phyloP scores from a whole-genome alignment of 169 alveolate genomes.

The Eimeria maxima region DNA sequence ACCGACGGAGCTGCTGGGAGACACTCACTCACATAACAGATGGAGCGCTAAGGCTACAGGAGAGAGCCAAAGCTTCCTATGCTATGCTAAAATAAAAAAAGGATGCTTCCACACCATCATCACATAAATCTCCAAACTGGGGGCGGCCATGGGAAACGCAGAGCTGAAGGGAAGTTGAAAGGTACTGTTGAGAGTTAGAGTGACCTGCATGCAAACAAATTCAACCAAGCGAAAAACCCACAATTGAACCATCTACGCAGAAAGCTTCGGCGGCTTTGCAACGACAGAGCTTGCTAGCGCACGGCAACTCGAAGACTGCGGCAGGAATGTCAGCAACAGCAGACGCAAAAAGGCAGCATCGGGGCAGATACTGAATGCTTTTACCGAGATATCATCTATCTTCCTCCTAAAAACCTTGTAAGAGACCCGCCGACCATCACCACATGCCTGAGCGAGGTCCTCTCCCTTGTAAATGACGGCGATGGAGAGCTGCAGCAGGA shows the following conservation, averaged over 20 bases:
- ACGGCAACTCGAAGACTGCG: not conserved
- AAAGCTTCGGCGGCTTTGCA: not conserved
- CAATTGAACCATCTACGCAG: not conserved
- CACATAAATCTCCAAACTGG: conserved; percentile 57
- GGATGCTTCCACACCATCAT: conserved; percentile 17
- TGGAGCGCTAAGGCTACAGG: not conserved
- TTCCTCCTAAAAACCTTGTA: conserved; percentile 55
- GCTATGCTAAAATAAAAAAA: no score
- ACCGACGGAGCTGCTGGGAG: not conserved
- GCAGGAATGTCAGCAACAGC: not conserved
- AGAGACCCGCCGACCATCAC: conserved; percentile 52
- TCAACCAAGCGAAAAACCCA: not conserved
- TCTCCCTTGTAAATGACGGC: conserved; percentile 79
- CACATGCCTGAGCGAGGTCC: conserved; percentile 65
- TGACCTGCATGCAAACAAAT: conserved; percentile 46
- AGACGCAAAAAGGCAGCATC: not conserved
- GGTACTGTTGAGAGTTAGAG: conserved; percentile 54
- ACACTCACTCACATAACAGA: not conserved
- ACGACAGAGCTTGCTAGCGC: not conserved
- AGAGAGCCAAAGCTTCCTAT: not conserved
- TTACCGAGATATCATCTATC: conserved; percentile 66
- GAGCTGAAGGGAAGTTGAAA: conserved; percentile 70
- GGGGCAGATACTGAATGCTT: not conserved
- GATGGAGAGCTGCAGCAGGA: conserved; percentile 60
- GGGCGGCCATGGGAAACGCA: conserved; percentile 49